phyloP scores from a whole-genome alignment of 768 basidiomycete genomes.

The Leccinellum luteum region DNA sequence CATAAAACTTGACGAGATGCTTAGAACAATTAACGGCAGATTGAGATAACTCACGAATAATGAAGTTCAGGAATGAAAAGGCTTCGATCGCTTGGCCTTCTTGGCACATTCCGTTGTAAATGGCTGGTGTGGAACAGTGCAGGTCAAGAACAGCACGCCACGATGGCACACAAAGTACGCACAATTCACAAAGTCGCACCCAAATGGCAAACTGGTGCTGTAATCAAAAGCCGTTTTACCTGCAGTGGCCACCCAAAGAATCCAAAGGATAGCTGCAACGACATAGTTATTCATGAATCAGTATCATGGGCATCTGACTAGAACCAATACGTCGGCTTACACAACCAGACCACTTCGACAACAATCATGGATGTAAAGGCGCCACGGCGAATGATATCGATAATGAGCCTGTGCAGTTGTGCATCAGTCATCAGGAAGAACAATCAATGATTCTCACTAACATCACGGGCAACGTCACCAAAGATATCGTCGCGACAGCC shows the following conservation, averaged over 20 bases:
- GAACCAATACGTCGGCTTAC: conserved; percentile 22
- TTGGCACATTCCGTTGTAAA: conserved; percentile 19
- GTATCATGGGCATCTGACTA: neutral
- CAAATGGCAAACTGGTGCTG: conserved; percentile 5
- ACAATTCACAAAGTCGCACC: conserved; percentile 9
- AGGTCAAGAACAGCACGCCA: neutral
- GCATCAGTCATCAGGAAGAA: neutral
- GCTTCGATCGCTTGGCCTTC: conserved; percentile 33
- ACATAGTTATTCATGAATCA: neutral
- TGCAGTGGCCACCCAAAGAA: conserved; percentile 41
- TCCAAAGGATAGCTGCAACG: conserved; percentile 30
- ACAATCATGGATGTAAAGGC: conserved; percentile 38
- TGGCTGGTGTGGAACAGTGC: conserved; percentile 5
- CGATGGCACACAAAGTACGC: neutral
- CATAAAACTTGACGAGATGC: conserved; percentile 27
- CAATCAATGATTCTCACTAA: neutral
- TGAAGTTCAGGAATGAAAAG: conserved; percentile 37
- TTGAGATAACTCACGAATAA: conserved; percentile 26
- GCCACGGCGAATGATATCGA: conserved; percentile 36
- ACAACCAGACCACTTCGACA: conserved; percentile 37
- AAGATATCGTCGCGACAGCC: conserved; percentile 26
- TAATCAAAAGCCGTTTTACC: conserved; percentile 21
- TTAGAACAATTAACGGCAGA: neutral
- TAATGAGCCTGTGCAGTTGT: conserved; percentile 29
- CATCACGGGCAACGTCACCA: conserved; percentile 32